Evolutionary conservation across 164 flowering plant genomes (phyloP).

Genomic region (Brasenia schreberi): DNA sequence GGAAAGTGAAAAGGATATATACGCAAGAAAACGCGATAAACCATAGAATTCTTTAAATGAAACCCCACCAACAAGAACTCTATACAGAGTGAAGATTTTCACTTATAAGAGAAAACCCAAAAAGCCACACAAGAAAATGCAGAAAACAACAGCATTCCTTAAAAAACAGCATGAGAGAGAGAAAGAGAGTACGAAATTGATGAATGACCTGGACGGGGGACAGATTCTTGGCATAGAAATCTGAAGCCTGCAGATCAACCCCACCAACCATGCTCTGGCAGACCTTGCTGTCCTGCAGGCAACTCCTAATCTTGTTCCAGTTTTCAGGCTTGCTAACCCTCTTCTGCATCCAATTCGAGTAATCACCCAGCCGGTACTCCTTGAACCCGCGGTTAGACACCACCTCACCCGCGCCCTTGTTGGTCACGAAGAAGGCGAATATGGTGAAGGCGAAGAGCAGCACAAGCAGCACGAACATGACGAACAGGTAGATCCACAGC

Average conservation of each 20-base stretch:
- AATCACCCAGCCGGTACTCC: conserved; percentile 41
- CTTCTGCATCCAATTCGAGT: conserved; percentile 45
- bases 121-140: too few relatives aligned
- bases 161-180: too few relatives aligned
- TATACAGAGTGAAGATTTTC: too few relatives aligned
- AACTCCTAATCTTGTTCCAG: conserved; percentile 39
- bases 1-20: too few relatives aligned
- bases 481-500: conserved; percentile 37
- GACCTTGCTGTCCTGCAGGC: conserved; percentile 23
- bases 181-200: too few relatives aligned
- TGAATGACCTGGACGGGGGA: conserved; percentile 2
- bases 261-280: conserved; percentile 10
- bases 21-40: too few relatives aligned
- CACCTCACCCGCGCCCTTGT: conserved; percentile 32
- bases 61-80: too few relatives aligned
- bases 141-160: too few relatives aligned
- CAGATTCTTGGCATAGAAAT: conserved; percentile 3
- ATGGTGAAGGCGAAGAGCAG: conserved; percentile 29
- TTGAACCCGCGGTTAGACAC: conserved; percentile 26
- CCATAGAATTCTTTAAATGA: too few relatives aligned
- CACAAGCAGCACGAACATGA: conserved; percentile 40
- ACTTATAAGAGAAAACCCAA: too few relatives aligned
- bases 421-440: conserved; percentile 42
- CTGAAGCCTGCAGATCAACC: background rate
- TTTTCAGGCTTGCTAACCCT: conserved; percentile 21